phyloP scores from a whole-genome alignment of 2,329 filamentous ascomycete genomes.

The Phialocephala subalpina region DNA sequence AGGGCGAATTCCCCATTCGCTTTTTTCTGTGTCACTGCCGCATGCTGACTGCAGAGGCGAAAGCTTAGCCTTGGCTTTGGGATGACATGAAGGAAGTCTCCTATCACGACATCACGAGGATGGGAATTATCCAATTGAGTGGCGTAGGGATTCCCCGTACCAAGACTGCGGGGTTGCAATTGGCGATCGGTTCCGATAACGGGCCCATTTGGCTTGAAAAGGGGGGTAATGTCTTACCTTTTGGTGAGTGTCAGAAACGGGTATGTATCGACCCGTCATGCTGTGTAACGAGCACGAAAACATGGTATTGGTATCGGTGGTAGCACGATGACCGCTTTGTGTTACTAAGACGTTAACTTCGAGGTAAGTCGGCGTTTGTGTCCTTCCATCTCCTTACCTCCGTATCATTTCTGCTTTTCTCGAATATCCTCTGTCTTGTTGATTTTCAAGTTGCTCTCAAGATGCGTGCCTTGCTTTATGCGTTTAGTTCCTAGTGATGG shows the following conservation, averaged over 20 bases:
- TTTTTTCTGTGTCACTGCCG: neutral
- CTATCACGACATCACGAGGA: neutral
- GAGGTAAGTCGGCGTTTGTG: no score
- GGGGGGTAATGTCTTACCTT: neutral
- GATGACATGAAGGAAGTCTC: no score
- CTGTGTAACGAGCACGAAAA: neutral
- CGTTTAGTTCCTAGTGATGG: no score
- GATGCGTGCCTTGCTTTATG: no score
- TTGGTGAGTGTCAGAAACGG: neutral
- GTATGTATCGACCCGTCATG: neutral
- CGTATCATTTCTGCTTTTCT: no score
- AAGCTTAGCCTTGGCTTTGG: no score
- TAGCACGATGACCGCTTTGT: neutral
- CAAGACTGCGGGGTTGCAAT: neutral
- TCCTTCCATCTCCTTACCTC: no score
- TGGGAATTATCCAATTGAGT: neutral
- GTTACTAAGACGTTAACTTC: neutral
- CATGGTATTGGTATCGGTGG: neutral
- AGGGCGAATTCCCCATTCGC: no score
- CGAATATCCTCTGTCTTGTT: no score
- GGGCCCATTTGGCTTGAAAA: neutral
- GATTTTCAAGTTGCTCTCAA: no score
- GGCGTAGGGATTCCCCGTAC: neutral
- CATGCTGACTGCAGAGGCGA: neutral
- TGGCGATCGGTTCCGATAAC: conserved; percentile 1